Conservation (phyloP, 805 yeast species). For the Kurtzmaniella cleridarum region DNA sequence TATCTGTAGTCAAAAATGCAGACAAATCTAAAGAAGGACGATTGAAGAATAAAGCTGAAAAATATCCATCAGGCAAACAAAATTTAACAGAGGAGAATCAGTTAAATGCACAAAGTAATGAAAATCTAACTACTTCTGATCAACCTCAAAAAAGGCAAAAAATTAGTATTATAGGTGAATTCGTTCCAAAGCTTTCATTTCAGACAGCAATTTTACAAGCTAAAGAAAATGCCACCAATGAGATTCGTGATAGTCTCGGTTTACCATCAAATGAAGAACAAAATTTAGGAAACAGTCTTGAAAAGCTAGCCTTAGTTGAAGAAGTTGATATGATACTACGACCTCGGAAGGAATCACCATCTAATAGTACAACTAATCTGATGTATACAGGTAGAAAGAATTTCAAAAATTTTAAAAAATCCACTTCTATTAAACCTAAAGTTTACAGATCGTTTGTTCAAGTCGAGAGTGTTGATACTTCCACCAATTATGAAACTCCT, state of each 20-base stretch:
- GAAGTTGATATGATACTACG: conserved; percentile 17
- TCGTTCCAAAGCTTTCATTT: conserved; percentile 15
- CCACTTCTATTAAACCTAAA: conserved; percentile 11
- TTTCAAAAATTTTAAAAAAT: conserved; percentile 27
- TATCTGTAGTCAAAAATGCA: too few species aligned
- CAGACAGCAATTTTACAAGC: conserved; percentile 25
- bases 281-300: conserved; percentile 11
- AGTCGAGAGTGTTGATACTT: conserved; percentile 7
- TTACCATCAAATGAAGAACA: conserved; percentile 8
- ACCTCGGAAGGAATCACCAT: background rate
- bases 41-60: too few species aligned
- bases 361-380: conserved; percentile 3
- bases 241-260: conserved; percentile 21
- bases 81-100: background rate
- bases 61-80: background rate
- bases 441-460: conserved; percentile 17
- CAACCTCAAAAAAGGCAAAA: too few species aligned
- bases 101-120: too few species aligned
- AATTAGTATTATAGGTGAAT: background rate
- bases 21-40: too few species aligned
- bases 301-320: conserved; percentile 28
- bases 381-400: conserved; percentile 16
- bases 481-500: background rate
- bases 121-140: background rate
- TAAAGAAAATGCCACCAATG: conserved; percentile 17